Conservation (phyloP, 2,329 filamentous ascomycete genomes). For the Periconia digitata region DNA sequence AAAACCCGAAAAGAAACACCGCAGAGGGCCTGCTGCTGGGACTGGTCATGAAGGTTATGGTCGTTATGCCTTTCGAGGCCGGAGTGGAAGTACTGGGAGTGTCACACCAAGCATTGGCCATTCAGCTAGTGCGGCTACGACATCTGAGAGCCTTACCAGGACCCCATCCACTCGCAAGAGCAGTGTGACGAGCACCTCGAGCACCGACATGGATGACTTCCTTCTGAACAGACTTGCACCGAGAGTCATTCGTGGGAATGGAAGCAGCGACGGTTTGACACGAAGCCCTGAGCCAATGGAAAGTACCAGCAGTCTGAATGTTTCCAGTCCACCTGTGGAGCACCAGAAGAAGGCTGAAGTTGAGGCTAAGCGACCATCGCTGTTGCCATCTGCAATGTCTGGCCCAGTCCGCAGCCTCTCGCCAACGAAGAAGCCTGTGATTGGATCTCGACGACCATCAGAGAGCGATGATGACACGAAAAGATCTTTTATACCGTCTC, state of each 20-base stretch:
- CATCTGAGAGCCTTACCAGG: slow-evolving; percentile 36
- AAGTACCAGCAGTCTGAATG: slow-evolving; percentile 38
- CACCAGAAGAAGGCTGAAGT: slow-evolving; percentile 22
- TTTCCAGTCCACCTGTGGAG: slow-evolving; percentile 16
- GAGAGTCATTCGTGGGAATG: slow-evolving; percentile 48
- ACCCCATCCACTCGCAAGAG: slow-evolving; percentile 45
- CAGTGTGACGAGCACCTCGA: slow-evolving; percentile 46
- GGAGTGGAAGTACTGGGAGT: slow-evolving; percentile 63
- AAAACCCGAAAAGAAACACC: slow-evolving; percentile 58
- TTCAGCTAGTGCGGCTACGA: slow-evolving; percentile 49
- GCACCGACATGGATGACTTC: slow-evolving; percentile 49
- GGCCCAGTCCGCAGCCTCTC: slow-evolving; percentile 34
- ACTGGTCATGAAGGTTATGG: slow-evolving; percentile 91
- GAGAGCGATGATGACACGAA: slow-evolving; percentile 41
- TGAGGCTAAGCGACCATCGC: slow-evolving; percentile 24
- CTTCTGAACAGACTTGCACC: slow-evolving; percentile 49
- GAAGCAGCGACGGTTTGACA: slow-evolving; percentile 40
- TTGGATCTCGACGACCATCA: slow-evolving; percentile 33
- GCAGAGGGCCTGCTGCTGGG: slow-evolving; percentile 85
- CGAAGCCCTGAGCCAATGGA: slow-evolving; percentile 40
- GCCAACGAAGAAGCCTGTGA: slow-evolving; percentile 31
- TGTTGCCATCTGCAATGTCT: slow-evolving; percentile 43
- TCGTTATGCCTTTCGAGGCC: slow-evolving; percentile 63
- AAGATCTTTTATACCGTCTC: slow-evolving; percentile 34
- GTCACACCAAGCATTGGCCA: slow-evolving; percentile 52